Conservation (phyloP, 371 early-diverging fungal species). For the Mucor indicus region DNA sequence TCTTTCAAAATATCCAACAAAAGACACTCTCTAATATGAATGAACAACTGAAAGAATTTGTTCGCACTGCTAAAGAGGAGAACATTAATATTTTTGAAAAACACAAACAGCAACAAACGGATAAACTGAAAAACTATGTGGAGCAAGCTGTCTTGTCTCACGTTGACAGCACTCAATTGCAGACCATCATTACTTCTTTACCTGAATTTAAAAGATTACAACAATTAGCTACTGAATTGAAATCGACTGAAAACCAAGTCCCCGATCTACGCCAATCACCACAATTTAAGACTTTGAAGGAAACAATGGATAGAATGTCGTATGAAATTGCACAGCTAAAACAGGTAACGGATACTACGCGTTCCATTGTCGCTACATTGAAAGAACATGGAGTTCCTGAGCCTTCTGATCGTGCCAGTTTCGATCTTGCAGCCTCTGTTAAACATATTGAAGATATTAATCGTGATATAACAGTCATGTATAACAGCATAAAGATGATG, state of each 20-base stretch:
- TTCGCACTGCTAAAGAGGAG: not conserved
- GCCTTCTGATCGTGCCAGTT: not conserved
- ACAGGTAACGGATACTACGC: not conserved
- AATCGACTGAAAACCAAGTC: not conserved
- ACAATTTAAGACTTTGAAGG: not conserved
- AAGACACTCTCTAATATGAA: no score
- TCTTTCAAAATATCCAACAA: no score
- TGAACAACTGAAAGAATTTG: no score
- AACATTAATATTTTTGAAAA: not conserved
- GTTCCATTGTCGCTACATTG: constrained; percentile 3
- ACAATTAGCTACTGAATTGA: not conserved
- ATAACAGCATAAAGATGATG: constrained; percentile 18
- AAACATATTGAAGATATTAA: constrained; percentile 13
- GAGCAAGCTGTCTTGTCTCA: not conserved
- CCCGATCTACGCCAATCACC: not conserved
- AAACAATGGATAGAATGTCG: not conserved
- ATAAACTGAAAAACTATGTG: not conserved
- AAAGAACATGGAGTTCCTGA: not conserved
- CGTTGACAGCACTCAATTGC: not conserved
- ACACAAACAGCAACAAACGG: not conserved
- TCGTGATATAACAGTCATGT: constrained; percentile 5
- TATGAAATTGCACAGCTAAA: constrained; percentile 1
- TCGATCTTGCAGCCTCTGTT: not conserved
- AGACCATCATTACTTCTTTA: not conserved
- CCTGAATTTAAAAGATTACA: constrained; percentile 7